Evolutionary conservation across 1,139 yeast species (phyloP).

Genomic region (Casaregolazyma lundiana): DNA sequence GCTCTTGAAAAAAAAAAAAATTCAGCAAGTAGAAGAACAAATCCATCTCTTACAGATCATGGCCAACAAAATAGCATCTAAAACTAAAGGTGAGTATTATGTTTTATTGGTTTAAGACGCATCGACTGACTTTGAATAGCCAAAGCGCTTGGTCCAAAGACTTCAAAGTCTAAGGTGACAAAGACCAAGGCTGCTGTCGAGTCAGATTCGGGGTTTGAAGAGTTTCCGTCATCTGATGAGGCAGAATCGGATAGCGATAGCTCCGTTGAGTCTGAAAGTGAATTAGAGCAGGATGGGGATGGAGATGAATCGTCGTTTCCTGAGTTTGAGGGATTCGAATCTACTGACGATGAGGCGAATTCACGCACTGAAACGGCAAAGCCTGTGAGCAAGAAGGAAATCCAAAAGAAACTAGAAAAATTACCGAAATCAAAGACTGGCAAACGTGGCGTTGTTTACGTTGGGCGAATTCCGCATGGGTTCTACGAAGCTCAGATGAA

Average conservation of each 20-base stretch:
- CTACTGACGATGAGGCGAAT: slow-evolving; percentile 31
- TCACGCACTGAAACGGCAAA: slow-evolving; percentile 24
- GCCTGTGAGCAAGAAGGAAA: slow-evolving; percentile 22
- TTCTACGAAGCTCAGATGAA: slow-evolving; percentile 81
- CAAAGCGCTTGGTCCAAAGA: slow-evolving; percentile 5
- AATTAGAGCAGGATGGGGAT: too few species aligned
- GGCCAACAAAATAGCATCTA: slow-evolving; percentile 7
- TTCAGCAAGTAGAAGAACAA: not conserved
- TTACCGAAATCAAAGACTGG: slow-evolving; percentile 17
- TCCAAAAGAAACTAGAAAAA: slow-evolving; percentile 17
- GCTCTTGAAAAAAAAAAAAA: slow-evolving; percentile 1
- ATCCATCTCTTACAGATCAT: not conserved
- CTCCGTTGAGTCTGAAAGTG: slow-evolving; percentile 17
- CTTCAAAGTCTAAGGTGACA: slow-evolving; percentile 4
- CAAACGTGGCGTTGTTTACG: slow-evolving; percentile 63
- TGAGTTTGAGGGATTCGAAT: slow-evolving; percentile 27
- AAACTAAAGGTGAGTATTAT: slow-evolving; percentile 6
- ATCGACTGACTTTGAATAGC: slow-evolving; percentile 4
- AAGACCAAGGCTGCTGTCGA: slow-evolving; percentile 5
- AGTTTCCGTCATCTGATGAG: slow-evolving; percentile 34
- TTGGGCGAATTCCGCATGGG: slow-evolving; percentile 91
- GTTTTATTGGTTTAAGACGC: not conserved
- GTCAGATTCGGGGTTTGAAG: slow-evolving; percentile 18
- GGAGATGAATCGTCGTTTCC: too few species aligned
- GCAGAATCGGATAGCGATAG: slow-evolving; percentile 24